A percentile compares a stretch with the other conserved stretches of the same genome.
Conservation (phyloP, 768 basidiomycete genomes). For the Kwoniella mangroviensis region DNA sequence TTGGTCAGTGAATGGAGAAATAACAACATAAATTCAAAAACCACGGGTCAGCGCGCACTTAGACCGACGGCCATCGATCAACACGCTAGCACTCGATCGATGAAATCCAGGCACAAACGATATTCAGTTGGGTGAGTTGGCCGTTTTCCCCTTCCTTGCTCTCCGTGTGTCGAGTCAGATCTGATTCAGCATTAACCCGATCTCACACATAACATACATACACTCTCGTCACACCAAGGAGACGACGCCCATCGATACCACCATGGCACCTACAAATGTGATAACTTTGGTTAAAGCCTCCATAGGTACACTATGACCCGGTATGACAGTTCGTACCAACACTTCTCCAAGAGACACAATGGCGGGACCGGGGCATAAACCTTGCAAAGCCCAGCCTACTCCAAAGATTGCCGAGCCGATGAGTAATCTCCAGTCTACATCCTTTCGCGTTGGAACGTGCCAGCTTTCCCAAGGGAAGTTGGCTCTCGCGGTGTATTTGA, state of each 20-base stretch:
- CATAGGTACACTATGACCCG: too few species aligned
- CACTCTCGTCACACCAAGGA: conserved; percentile 5
- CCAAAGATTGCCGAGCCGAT: conserved; percentile 56
- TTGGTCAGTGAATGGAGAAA: background rate
- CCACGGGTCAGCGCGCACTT: background rate
- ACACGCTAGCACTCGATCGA: background rate
- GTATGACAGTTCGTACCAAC: background rate
- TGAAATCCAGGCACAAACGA: background rate
- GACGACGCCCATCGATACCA: conserved; percentile 12
- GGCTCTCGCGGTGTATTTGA: conserved; percentile 14
- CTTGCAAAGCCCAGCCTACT: conserved; percentile 57
- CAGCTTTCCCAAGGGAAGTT: conserved; percentile 41
- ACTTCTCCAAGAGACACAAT: conserved; percentile 36
- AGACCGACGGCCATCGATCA: background rate
- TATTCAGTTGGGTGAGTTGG: too few species aligned
- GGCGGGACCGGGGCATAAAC: conserved; percentile 58
- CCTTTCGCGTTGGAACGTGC: conserved; percentile 40
- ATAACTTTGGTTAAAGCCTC: conserved; percentile 5
- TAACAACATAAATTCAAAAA: background rate
- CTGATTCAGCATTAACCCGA: background rate
- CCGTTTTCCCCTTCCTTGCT: background rate
- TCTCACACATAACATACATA: background rate
- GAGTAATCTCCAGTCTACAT: conserved; percentile 44
- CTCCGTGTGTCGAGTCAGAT: background rate
- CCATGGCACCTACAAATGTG: conserved; percentile 13